Evolutionary conservation across 169 alveolate genomes (phyloP), one percentile per base, ranked within the genome.

Genomic region (Pseudocohnilembus persalinus): DNA sequence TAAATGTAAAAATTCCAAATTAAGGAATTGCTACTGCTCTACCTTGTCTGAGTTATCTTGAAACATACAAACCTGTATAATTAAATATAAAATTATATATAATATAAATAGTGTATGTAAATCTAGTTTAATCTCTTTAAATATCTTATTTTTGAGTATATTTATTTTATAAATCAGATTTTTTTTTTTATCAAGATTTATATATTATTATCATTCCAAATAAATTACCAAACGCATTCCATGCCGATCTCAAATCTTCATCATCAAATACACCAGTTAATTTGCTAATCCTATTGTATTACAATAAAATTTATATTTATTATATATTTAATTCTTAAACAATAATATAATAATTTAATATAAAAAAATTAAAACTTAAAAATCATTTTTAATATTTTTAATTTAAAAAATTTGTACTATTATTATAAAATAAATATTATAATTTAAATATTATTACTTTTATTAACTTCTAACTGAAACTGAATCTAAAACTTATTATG

Each of bases 1-100:
- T 86, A 80, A 92, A 90, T 0, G 95, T 88, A 83, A 92, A 92
- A 25, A 82, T 73, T 24, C 95, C 95, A 74, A 89, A 89, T 49
- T 77, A 83, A 33, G 88, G 88, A 75, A 92, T 87, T 29, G 88
- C 77, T 11, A 92, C 93, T 32, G 93, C 93, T 77, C 90, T 89
- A 0, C 95, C 95, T 85, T 74, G 81, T 72, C 93, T 81, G 32
- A 89, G 32, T 33, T 89, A 33, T 82, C 88, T 88, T 16, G 88
- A 77, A 30, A 92, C 68, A 80, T 88, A 89, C 31, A 89, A 81
- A n/a, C 95, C 95, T 86, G 27, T 28, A 74, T 33, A 11, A 11
- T 49, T 11, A 49, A 11, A 20, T 4, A 49, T 11, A 49, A 49
- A 49, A 49, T 4, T 49, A 11, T 11, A 20, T 49, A 11, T 49